Percentiles rank a stretch among this genome's conserved stretches.
These are phyloP conservation scores for Blechomonas ayalai DNA, from an alignment of 208 protist genomes.

Conservation along the genomic window DNA sequence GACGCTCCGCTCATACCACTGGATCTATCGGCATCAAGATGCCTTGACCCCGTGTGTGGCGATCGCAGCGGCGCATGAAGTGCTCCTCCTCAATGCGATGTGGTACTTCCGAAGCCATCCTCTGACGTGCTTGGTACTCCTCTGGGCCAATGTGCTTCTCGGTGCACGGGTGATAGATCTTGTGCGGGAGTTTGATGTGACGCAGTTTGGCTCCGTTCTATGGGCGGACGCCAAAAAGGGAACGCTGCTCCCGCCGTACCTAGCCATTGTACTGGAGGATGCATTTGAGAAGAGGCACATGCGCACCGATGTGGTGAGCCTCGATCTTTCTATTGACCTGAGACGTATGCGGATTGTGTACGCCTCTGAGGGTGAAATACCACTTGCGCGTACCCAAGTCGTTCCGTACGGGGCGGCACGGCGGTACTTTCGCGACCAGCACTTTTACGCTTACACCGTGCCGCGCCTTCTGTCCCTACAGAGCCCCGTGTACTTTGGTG, in stretches of 20 bases:
- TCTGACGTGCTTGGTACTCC: conserved; percentile 32
- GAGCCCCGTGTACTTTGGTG: conserved; percentile 52
- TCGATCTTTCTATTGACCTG: conserved; percentile 65
- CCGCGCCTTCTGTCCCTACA: conserved; percentile 63
- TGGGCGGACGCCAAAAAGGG: conserved; percentile 27
- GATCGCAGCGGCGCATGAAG: conserved; percentile 40
- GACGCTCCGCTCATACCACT: conserved; percentile 38
- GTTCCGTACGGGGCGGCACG: conserved; percentile 31
- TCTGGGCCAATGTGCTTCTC: conserved; percentile 46
- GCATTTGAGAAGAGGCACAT: conserved; percentile 42
- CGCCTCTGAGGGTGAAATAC: conserved; percentile 15
- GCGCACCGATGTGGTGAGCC: conserved; percentile 35
- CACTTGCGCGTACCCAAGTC: conserved; percentile 30
- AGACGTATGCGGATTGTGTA: conserved; percentile 43
- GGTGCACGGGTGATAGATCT: conserved; percentile 55
- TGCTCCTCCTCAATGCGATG: conserved; percentile 44
- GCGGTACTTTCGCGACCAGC: conserved; percentile 25
- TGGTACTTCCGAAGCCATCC: conserved; percentile 51
- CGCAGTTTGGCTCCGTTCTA: conserved; percentile 50
- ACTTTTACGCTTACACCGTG: conserved; percentile 62
- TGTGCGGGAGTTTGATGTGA: conserved; percentile 68
- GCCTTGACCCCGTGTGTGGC: conserved; percentile 32
- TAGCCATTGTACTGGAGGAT: conserved; percentile 67
- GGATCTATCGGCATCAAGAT: conserved; percentile 57
- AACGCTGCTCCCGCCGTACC: conserved; percentile 29